Conservation (phyloP, 2,329 filamentous ascomycete genomes). For the Fusarium sp. region DNA sequence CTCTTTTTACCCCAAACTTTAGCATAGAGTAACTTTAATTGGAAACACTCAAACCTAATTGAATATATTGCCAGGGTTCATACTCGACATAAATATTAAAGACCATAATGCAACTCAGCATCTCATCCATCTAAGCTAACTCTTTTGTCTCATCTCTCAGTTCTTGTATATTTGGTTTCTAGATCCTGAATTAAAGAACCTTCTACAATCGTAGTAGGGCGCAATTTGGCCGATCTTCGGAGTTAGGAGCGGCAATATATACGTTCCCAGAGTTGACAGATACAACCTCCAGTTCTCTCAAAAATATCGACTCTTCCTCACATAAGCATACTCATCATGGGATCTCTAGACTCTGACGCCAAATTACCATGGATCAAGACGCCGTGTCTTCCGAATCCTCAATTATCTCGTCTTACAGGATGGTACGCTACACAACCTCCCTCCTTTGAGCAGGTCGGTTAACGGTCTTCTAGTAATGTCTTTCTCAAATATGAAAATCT, state of each 20-base stretch:
- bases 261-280: not conserved
- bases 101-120: not conserved
- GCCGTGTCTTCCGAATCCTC: constrained; percentile 74
- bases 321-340: constrained; percentile 52
- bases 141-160: no score
- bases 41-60: not conserved
- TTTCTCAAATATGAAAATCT: constrained; percentile 88
- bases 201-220: not conserved
- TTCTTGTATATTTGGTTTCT: not conserved
- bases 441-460: constrained; percentile 11
- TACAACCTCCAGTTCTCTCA: not conserved
- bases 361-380: constrained; percentile 76
- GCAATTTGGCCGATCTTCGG: not conserved
- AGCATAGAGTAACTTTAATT: not conserved
- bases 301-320: no score
- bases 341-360: constrained; percentile 54
- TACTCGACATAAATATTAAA: not conserved
- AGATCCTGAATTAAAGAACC: not conserved
- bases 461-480: constrained; percentile 66
- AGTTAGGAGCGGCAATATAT: constrained; percentile 8
- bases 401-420: constrained; percentile 76
- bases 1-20: not conserved
- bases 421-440: constrained; percentile 64
- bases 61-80: not conserved
- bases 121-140: not conserved